phyloP scores from a whole-genome alignment of 2,329 filamentous ascomycete species.

The Apiospora pterosperma region DNA sequence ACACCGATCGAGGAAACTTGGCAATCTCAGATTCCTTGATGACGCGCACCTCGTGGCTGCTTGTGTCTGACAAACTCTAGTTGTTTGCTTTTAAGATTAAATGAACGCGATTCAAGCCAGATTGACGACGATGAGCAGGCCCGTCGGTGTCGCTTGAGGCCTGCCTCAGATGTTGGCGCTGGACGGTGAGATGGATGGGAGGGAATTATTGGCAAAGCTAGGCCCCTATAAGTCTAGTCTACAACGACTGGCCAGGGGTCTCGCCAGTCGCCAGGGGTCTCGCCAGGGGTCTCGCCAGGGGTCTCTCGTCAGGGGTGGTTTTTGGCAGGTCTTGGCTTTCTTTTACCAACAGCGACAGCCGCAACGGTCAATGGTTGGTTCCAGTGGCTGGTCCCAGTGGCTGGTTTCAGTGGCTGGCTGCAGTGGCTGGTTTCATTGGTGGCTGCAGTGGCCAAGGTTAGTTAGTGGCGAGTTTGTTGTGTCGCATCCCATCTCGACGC shows the following conservation, averaged over 20 bases:
- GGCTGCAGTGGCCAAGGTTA: not conserved
- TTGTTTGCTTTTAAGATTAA: too few relatives aligned
- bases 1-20: not conserved
- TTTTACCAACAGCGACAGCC: too few relatives aligned
- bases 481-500: not conserved
- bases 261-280: not conserved
- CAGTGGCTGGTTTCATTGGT: not conserved
- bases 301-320: not conserved
- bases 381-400: not conserved
- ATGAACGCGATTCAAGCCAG: not conserved
- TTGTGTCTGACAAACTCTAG: not conserved
- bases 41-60: not conserved
- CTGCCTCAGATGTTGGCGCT: not conserved
- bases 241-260: not conserved
- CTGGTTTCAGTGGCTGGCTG: not conserved
- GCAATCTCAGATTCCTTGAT: not conserved
- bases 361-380: not conserved
- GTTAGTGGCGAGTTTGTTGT: not conserved
- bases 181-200: not conserved
- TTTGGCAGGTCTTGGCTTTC: not conserved
- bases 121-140: not conserved
- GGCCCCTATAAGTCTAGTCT: not conserved
- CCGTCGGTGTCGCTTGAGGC: too few relatives aligned
- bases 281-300: not conserved
- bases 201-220: not conserved